phyloP scores from a whole-genome alignment of 2,329 filamentous ascomycete genomes.

The Dryadomyces quercivorus region DNA sequence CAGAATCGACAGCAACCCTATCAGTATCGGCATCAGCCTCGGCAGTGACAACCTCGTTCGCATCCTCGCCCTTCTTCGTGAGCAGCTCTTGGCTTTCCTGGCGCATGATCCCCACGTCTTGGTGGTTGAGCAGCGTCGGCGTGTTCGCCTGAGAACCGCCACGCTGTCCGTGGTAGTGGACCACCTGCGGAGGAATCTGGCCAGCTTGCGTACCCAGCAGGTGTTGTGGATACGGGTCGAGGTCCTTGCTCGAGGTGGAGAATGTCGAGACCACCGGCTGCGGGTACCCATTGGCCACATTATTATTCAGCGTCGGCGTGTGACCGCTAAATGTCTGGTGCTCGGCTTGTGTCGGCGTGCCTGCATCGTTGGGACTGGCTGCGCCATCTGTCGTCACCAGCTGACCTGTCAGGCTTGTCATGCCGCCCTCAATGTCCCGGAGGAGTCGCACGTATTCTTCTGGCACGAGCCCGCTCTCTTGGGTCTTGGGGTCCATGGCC shows the following conservation, averaged over 20 bases:
- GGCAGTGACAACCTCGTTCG: slow-evolving; percentile 5
- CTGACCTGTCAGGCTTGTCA: slow-evolving; percentile 58
- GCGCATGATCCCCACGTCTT: slow-evolving; percentile 32
- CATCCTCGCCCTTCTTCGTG: slow-evolving; percentile 25
- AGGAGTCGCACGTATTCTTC: slow-evolving; percentile 92
- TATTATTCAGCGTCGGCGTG: slow-evolving; percentile 30
- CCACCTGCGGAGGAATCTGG: slow-evolving; percentile 51
- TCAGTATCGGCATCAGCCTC: not conserved
- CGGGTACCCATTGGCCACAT: slow-evolving; percentile 48
- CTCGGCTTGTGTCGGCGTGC: slow-evolving; percentile 50
- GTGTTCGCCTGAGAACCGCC: slow-evolving; percentile 57
- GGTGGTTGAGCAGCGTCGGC: slow-evolving; percentile 41
- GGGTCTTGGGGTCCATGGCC: slow-evolving; percentile 87
- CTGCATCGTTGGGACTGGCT: slow-evolving; percentile 40
- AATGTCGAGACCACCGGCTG: slow-evolving; percentile 58
- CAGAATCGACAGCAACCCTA: not conserved
- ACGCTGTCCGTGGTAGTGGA: slow-evolving; percentile 55
- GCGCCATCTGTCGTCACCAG: slow-evolving; percentile 29
- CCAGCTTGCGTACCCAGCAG: slow-evolving; percentile 49
- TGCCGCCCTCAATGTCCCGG: slow-evolving; percentile 83
- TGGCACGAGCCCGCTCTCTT: slow-evolving; percentile 86
- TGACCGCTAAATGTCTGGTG: slow-evolving; percentile 33
- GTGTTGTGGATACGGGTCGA: slow-evolving; percentile 56
- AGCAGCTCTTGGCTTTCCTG: slow-evolving; percentile 35
- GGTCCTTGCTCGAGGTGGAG: slow-evolving; percentile 57